phyloP scores from a whole-genome alignment of 495 filamentous ascomycete genomes.

The Endocarpon pusillum region DNA sequence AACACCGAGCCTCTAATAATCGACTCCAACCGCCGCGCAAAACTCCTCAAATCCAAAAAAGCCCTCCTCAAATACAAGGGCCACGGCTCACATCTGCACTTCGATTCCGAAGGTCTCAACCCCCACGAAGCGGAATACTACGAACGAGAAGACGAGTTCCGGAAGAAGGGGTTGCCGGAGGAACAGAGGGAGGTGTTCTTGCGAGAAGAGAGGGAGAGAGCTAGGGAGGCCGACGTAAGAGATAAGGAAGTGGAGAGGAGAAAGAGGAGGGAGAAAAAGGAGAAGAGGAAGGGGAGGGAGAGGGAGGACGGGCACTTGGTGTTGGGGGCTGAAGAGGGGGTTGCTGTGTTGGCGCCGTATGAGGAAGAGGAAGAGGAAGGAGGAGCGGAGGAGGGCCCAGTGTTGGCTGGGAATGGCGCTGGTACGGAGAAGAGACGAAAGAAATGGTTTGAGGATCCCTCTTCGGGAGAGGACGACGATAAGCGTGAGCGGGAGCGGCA shows the following conservation, averaged over 20 bases:
- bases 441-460: conserved; percentile 33
- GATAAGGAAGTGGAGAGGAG: conserved; percentile 68
- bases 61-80: conserved; percentile 76
- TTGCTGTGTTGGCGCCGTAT: conserved; percentile 26
- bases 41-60: conserved; percentile 86
- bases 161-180: conserved; percentile 51
- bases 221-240: conserved; percentile 57
- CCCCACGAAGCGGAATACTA: conserved; percentile 76
- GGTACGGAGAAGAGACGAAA: conserved; percentile 26
- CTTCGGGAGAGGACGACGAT: conserved; percentile 13
- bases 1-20: conserved; percentile 55
- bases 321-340: conserved; percentile 20
- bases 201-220: conserved; percentile 49
- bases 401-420: conserved; percentile 22
- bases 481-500: conserved; percentile 5
- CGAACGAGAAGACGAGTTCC: conserved; percentile 65
- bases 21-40: conserved; percentile 85
- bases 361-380: conserved; percentile 20
- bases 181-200: conserved; percentile 62
- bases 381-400: conserved; percentile 25
- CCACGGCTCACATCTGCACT: conserved; percentile 67
- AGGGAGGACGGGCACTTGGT: conserved; percentile 28
- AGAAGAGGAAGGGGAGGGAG: conserved; percentile 69
- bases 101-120: conserved; percentile 70
- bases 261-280: conserved; percentile 71